Base-by-base conservation (phyloP, 495 filamentous ascomycete genomes). In the Penicillium paradoxum region DNA sequence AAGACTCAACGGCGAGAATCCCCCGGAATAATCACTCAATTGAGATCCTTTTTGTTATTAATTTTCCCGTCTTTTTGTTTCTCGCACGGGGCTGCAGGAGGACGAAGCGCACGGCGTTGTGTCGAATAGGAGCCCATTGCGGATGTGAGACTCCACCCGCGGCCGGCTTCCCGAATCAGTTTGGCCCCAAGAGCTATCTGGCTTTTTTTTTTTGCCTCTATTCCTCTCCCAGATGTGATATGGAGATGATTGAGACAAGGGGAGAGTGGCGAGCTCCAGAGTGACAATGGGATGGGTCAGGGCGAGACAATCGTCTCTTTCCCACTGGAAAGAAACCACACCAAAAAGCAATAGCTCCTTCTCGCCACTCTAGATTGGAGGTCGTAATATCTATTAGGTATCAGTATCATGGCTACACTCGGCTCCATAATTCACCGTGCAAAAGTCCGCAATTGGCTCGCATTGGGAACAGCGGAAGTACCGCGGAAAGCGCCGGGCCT, bases 1-100 rank as follows among this genome's bases (percentile, higher is more conserved):
- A 27, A 51, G 58, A 54, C 45, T 43, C 45, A 64, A 62, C 61
- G 51, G 63, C 59, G 67, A 68, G 61, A 67, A 68, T 71, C 66
- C 70, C 70, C 68, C 70, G 60, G 69, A 67, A 63, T 66, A 27
- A 56, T 56, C 49, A 56, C 52, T 58, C 48, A 55, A 58, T 53
- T 58, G 19, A 18, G 33, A 21, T 9, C 3, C 10, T 32, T 32
- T 50, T 39, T 8, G 5, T 45, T 30, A 14, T 19, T 4, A 8
- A 11, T 41, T 36, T 27, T 49, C 32, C 15, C 7, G 17, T 49
- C 29, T n/a, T 8, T 14, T n/a, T n/a, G n/a, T n/a, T n/a, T 11
- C 54, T 56, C 55, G 69, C 69, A 72, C 67, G 66, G 69, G 57
- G 61, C 56, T 65, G 49, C 51, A 33, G 52, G 66, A 45, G 62